Evolutionary conservation across 1,284 basidiomycete species (phyloP).

Genomic region (Trametes versicolor): DNA sequence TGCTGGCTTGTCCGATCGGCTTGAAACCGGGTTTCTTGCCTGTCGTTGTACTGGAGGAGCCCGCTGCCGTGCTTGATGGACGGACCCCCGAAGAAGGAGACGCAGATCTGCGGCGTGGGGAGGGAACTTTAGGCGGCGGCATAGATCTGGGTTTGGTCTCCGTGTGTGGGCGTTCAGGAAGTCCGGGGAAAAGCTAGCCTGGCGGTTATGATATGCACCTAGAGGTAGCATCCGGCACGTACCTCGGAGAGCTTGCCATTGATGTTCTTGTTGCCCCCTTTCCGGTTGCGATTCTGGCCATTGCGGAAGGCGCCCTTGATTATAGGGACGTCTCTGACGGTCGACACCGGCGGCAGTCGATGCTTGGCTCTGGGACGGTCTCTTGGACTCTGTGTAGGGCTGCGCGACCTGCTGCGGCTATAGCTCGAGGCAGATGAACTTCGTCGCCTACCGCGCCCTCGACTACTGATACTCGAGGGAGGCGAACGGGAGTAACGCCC

Average conservation of each 20-base stretch:
- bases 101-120: constrained; percentile 18
- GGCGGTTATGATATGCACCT: no score
- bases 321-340: constrained; percentile 51
- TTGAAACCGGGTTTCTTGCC: constrained; percentile 65
- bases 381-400: constrained; percentile 60
- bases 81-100: constrained; percentile 23
- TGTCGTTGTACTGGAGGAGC: constrained; percentile 20
- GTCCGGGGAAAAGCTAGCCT: constrained; percentile 25
- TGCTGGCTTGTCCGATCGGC: constrained; percentile 66
- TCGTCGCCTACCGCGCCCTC: constrained; percentile 44
- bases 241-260: constrained; percentile 38
- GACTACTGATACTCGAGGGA: constrained; percentile 37
- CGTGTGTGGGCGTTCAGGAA: constrained; percentile 27
- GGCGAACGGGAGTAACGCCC: constrained; percentile 41
- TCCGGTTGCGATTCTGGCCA: constrained; percentile 33
- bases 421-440: constrained; percentile 45
- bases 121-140: constrained; percentile 29
- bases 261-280: constrained; percentile 28
- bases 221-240: constrained; percentile 2
- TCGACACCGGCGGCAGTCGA: constrained; percentile 64
- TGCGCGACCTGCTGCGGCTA: constrained; percentile 58
- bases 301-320: constrained; percentile 41
- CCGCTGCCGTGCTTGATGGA: constrained; percentile 9
- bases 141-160: constrained; percentile 20
- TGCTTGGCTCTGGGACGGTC: constrained; percentile 65